Base-by-base conservation (phyloP, 1,284 basidiomycete species). In the Xerocomus nothofagi region DNA sequence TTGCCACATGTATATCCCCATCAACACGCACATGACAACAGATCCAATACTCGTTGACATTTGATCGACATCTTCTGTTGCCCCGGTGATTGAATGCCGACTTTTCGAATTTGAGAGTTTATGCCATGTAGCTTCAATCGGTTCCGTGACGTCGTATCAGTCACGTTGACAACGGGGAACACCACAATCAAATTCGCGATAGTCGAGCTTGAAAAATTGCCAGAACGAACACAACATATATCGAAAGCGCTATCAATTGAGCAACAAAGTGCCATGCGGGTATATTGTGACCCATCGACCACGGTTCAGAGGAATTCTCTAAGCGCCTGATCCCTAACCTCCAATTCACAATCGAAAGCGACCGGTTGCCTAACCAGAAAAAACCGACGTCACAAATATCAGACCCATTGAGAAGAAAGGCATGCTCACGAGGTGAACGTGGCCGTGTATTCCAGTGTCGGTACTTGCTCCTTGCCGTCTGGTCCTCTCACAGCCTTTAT, bases 381-480 rank as follows among this genome's bases (percentile, higher is more conserved):
- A 33, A 14, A 29, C 27, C 0, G 27, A 18, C 3, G 17, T 9
- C 10, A 33, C 10, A 33, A 33, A 33, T 18, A 2, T n/a, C 32
- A 18, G 32, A 11, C 32, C 10, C 17, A 18, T 18, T 26, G 24
- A 14, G n/a, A 27, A 17, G 11, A 45, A 12, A 18, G 12, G 17
- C 6, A 48, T 14, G 48, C 34, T 26, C 30, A 51, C 53, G 53
- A 54, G 18, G 53, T 54, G 15, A 54, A 54, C 3, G 51, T 15
- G 17, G 39, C 9, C 3, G 44, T 54, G 32, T 54, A 54, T 15
- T 48, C 45, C 11, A 54, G n/a, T 7, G n/a, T 31, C 37, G 51
- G 51, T 9, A 54, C 32, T 55, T 76, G 74, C 12, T 66, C 48
- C 4, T 67, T 65, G 21, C 49, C 49, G 5, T 51, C 49, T 11